Evolutionary conservation across 176 grass and related monocot species (phyloP).

Genomic region (Oryza coarctata): DNA sequence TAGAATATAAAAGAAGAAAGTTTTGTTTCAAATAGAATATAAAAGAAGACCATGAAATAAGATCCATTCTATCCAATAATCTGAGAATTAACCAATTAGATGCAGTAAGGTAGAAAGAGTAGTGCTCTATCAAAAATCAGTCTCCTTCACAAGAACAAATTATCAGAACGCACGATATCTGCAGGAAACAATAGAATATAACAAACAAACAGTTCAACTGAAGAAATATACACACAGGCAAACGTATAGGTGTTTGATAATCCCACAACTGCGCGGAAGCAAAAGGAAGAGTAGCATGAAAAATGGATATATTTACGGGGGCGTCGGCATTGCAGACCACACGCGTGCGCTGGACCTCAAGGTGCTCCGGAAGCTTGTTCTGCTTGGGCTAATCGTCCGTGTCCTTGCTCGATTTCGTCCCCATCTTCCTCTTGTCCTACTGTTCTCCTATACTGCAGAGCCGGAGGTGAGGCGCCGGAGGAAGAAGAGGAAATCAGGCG

Average conservation of each 20-base stretch:
- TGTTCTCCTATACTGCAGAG: too few species aligned
- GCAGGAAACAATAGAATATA: background rate
- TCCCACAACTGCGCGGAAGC: background rate
- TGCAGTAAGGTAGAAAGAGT: too few species aligned
- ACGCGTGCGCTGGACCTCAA: slow-evolving; percentile 72
- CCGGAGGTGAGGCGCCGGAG: background rate
- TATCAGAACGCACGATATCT: background rate
- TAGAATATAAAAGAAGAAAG: too few species aligned
- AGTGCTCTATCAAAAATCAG: background rate
- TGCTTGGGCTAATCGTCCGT: slow-evolving; percentile 40
- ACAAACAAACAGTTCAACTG: background rate
- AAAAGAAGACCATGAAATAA: too few species aligned
- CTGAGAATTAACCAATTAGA: too few species aligned
- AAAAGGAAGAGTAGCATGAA: background rate
- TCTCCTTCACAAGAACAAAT: background rate
- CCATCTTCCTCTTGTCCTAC: slow-evolving; percentile 32
- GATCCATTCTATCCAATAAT: too few species aligned
- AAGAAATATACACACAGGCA: background rate
- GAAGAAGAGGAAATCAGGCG: background rate
- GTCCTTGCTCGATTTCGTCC: slow-evolving; percentile 23
- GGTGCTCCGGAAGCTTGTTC: slow-evolving; percentile 69
- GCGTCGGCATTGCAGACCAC: slow-evolving; percentile 76
- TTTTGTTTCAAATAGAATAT: too few species aligned
- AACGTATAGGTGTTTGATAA: background rate
- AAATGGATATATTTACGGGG: slow-evolving; percentile 56